Evolutionary conservation across 371 early-diverging fungal species (phyloP).

Genomic region (Ordospora colligata): DNA sequence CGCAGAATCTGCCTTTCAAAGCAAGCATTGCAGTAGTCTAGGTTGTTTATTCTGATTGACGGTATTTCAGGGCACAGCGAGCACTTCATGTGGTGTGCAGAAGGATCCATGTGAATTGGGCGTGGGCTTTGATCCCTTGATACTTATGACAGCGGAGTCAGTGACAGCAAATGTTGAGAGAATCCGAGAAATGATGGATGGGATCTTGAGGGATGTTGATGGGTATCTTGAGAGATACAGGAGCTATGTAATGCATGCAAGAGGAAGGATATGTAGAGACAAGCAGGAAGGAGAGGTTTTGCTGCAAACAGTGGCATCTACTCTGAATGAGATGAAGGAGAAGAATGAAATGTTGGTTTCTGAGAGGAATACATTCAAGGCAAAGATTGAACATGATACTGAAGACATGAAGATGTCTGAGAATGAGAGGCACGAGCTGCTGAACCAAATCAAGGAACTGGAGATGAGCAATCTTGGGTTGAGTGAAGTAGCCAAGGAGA

Average conservation of each 20-base stretch:
- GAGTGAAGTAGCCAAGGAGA: neutral
- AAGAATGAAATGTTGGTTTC: conserved; percentile 9
- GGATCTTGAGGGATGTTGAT: neutral
- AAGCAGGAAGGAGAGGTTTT: conserved; percentile 8
- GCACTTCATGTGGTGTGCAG: neutral
- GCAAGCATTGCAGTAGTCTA: conserved; percentile 40
- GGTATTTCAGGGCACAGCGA: conserved; percentile 11
- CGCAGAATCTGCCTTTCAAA: conserved; percentile 16
- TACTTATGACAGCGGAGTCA: neutral
- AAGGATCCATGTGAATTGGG: conserved; percentile 5
- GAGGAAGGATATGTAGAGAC: neutral
- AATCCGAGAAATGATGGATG: neutral
- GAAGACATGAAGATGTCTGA: conserved; percentile 2
- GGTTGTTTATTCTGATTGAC: conserved; percentile 35
- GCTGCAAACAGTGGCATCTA: conserved; percentile 1
- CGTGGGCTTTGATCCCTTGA: neutral
- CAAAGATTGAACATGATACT: neutral
- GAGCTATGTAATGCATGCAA: neutral
- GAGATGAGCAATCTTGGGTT: conserved; percentile 4
- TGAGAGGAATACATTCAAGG: conserved; percentile 1
- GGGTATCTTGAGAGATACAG: conserved; percentile 5
- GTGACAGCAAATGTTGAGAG: neutral
- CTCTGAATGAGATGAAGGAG: conserved; percentile 18
- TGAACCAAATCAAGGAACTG: conserved; percentile 36
- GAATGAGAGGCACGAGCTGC: conserved; percentile 22